Conservation (phyloP, 768 basidiomycete genomes). For the Mycena crocata region DNA sequence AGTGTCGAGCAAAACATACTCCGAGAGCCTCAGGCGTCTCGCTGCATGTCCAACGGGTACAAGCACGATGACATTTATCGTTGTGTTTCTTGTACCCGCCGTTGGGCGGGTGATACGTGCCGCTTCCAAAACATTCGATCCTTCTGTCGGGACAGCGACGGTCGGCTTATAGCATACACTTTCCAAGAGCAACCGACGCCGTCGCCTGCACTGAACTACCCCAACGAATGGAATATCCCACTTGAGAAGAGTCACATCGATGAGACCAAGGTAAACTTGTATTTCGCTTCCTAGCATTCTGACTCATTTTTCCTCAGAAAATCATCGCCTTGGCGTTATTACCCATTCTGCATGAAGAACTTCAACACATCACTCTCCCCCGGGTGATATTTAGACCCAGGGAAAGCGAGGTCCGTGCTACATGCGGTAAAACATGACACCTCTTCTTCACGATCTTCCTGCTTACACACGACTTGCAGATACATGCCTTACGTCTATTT, state of each 20-base stretch:
- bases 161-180: conserved; percentile 72
- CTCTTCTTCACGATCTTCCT: neutral
- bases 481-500: conserved; percentile 94
- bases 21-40: conserved; percentile 79
- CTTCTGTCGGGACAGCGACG: conserved; percentile 72
- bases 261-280: conserved; percentile 66
- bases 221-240: conserved; percentile 73
- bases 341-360: conserved; percentile 73
- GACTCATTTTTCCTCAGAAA: conserved; percentile 52
- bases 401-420: conserved; percentile 86
- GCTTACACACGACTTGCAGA: conserved; percentile 58
- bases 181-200: conserved; percentile 76
- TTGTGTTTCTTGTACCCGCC: conserved; percentile 86
- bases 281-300: neutral
- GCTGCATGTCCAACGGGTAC: conserved; percentile 89
- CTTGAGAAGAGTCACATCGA: conserved; percentile 62
- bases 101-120: conserved; percentile 90
- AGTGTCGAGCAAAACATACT: conserved; percentile 42
- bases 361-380: conserved; percentile 65
- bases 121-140: conserved; percentile 88
- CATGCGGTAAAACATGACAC: conserved; percentile 71
- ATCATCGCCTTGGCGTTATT: conserved; percentile 78
- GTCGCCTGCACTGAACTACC: conserved; percentile 73
- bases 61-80: conserved; percentile 78
- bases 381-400: conserved; percentile 78